Evolutionary conservation across 2,329 filamentous ascomycete genomes (phyloP), one percentile per base, ranked within the genome.

Genomic region (Phialemoniopsis sp.): DNA sequence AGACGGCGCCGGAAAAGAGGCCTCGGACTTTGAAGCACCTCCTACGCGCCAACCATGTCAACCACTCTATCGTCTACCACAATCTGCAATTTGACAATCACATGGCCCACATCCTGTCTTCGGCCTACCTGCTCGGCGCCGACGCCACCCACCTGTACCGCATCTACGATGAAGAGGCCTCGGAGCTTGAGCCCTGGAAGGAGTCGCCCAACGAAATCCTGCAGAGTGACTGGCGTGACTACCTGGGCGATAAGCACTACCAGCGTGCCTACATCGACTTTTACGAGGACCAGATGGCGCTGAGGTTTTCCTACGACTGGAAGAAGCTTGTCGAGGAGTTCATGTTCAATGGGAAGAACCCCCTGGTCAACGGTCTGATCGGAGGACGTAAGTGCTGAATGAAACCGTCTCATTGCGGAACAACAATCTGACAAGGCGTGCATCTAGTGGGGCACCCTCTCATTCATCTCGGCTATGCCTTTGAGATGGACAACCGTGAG

Each of bases 391-490:
- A 41, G 86, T 66, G 37, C 17, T 40, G 5, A 15, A 4, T 34
- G 29, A n/a, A 38, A 12, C 8, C 32, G 16, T 18, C 13, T 37
- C 5, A 21, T 34, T 13, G 36, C 26, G 32, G 15, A 15, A 17
- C 21, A 40, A 40, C 59, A 38, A 66, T 48, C 28, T 30, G 13
- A 9, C n/a, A n/a, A n/a, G n/a, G n/a, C n/a, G n/a, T n/a, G n/a
- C n/a, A n/a, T 40, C 18, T 47, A 91, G 87, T 95, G 44, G 91
- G 85, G 14, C 88, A 96, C 53, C 87, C 91, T 2, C 70, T 97
- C n/a, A 93, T 97, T 42, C 93, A 97, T 54, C 74, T 98, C 3
- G 90, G 82, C n/a, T 96, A 95, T 57, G 93, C 89, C 9, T 91
- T 85, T 56, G 91, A 98, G 66, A 73, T 97, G 52, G 79, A 87